Conservation (phyloP, 257 asterid species). For the Ehretia macrophylla region DNA sequence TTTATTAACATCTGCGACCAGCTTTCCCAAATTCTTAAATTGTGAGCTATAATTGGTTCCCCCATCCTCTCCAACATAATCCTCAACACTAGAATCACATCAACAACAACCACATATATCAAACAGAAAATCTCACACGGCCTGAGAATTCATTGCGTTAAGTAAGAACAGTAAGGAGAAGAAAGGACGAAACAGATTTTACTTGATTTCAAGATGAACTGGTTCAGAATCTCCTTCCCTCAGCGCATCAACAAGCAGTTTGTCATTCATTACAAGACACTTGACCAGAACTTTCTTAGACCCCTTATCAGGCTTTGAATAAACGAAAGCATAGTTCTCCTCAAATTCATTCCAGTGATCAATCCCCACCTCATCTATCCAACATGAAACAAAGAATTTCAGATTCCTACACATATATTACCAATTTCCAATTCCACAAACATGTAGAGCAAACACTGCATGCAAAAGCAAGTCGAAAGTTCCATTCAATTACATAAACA, state of each 20-base stretch:
- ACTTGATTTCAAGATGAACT: constrained; percentile 59
- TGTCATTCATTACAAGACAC: constrained; percentile 64
- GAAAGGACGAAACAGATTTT: constrained; percentile 11
- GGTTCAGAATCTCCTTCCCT: constrained; percentile 57
- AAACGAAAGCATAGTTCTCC: constrained; percentile 59
- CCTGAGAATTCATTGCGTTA: background rate
- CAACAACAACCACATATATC: background rate
- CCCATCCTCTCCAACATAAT: constrained; percentile 39
- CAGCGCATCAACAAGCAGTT: constrained; percentile 59
- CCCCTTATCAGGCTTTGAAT: constrained; percentile 55
- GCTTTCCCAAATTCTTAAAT: constrained; percentile 65
- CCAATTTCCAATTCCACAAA: background rate
- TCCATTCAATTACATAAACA: too few relatives aligned
- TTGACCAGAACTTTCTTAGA: constrained; percentile 63
- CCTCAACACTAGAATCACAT: constrained; percentile 36
- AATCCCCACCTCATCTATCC: constrained; percentile 66
- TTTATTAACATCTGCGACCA: constrained; percentile 39
- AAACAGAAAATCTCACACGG: background rate
- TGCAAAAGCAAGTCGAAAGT: too few relatives aligned
- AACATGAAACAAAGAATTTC: constrained; percentile 4
- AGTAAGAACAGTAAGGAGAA: too few relatives aligned
- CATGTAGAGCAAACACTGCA: too few relatives aligned
- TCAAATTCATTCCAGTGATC: constrained; percentile 69
- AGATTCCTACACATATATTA: background rate
- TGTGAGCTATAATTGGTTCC: constrained; percentile 46